Evolutionary conservation across 2,329 filamentous ascomycete genomes (phyloP), one percentile per base, ranked within the genome.

Genomic region (Clarireedia monteithiana): DNA sequence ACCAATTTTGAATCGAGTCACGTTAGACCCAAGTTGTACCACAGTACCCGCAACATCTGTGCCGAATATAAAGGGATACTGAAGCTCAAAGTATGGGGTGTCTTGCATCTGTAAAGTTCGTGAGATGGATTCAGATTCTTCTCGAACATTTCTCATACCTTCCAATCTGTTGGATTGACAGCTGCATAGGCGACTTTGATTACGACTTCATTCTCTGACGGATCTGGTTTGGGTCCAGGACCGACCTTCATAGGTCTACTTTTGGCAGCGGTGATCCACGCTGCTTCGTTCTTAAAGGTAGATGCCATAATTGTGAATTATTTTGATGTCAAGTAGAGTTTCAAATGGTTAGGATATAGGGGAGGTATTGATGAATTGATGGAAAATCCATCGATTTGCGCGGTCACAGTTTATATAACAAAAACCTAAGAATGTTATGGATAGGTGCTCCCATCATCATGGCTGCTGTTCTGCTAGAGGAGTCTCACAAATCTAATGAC

Each of bases 1-100:
- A 5, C 67, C 67, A 14, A 62, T 45, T 26, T 72, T 71, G 59
- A 79, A 72, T 9, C 74, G 69, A 6, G 70, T 71, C 5, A 78
- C 75, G 6, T 66, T 67, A n/a, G 71, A 66, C 2, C 76, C 77
- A 6, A 78, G 68, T 59, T 76, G 52, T 5, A 61, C 50, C 17
- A 69, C 55, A 6, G 60, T 63, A 9, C 67, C 67, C 2, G 67
- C 60, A 24, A 67, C 58, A 44, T 68, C 67, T 5, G 44, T 49
- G 2, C 67, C 67, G 3, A 67, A 55, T 24, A 68, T 67, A 17
- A 34, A 56, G 3, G 64, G 62, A 47, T 64, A 63, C 23, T 30
- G 14, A 12, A 61, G 7, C 9, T 48, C n/a, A 2, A 58, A 44
- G 24, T 55, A 58, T 7, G 58, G 46, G 10, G 6, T 20, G 23